phyloP scores from a whole-genome alignment of 2,329 filamentous ascomycete genomes.

The Cladosporium sphaerospermum region DNA sequence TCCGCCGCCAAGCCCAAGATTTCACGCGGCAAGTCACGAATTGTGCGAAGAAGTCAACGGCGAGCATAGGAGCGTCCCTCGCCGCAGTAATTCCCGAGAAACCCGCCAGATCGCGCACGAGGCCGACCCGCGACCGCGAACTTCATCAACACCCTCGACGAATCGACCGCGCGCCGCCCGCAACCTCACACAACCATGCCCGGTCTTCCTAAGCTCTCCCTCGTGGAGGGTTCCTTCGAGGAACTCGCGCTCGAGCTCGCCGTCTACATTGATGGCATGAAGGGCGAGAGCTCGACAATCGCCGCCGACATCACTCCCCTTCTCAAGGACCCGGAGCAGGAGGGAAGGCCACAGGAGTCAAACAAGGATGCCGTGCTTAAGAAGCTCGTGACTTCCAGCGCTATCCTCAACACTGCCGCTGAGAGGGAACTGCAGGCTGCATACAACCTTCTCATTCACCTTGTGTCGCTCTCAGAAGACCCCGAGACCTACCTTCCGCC shows the following conservation, averaged over 20 bases:
- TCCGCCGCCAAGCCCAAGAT: constrained; percentile 2
- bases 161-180: constrained; percentile 1
- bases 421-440: constrained; percentile 96
- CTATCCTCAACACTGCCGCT: constrained; percentile 72
- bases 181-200: constrained; percentile 41
- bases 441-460: constrained; percentile 94
- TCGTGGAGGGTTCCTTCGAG: constrained; percentile 86
- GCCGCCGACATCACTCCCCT: constrained; percentile 64
- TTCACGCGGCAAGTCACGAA: not conserved
- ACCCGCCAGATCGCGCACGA: constrained; percentile 4
- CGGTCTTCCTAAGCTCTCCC: constrained; percentile 55
- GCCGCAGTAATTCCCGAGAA: not conserved
- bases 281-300: constrained; percentile 51
- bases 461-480: constrained; percentile 79
- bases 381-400: constrained; percentile 77
- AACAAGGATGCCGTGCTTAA: constrained; percentile 80
- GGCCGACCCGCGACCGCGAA: constrained; percentile 7
- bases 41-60: not conserved
- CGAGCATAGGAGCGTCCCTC: not conserved
- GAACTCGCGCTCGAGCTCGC: constrained; percentile 93
- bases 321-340: constrained; percentile 42
- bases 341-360: constrained; percentile 44
- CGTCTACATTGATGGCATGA: constrained; percentile 81
- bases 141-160: not conserved
- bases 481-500: constrained; percentile 78